Base-by-base conservation (phyloP, 1,284 basidiomycete species). In the Acaromyces ingoldii region DNA sequence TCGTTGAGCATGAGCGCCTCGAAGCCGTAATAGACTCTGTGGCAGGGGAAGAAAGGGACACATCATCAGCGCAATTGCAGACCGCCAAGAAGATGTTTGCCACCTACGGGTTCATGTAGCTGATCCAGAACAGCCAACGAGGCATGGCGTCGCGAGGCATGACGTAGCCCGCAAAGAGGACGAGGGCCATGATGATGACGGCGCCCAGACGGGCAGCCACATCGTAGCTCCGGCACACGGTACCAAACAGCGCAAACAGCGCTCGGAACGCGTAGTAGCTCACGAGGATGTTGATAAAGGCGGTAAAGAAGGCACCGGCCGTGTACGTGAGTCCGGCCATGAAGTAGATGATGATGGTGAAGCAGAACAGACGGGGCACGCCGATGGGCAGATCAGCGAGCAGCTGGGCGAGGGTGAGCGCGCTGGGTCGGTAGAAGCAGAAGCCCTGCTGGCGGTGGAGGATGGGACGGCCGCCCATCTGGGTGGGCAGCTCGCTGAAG, bases 11-110 rank as follows among this genome's bases (percentile, higher is more conserved):
- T 60, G 39, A 83, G 79, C 0, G 83, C 85, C 61, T 85, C 83
- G 81, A 88, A 91, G 1, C 85, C 86, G 77, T 89, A 92, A 10
- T 83, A 78, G 33, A 88, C 72, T 4, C n/a, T n/a, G n/a, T n/a
- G n/a, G 36, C n/a, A 38, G 36, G 6, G n/a, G n/a, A n/a, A n/a
- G n/a, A n/a, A n/a, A n/a, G n/a, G n/a, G n/a, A n/a, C n/a, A n/a
- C n/a, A n/a, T n/a, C n/a, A n/a, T n/a, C n/a, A n/a, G n/a, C n/a
- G n/a, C n/a, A n/a, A n/a, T n/a, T n/a, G n/a, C n/a, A n/a, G n/a
- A n/a, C n/a, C n/a, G n/a, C n/a, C n/a, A n/a, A n/a, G n/a, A n/a
- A n/a, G n/a, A n/a, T n/a, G n/a, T n/a, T n/a, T n/a, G n/a, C n/a
- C n/a, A n/a, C n/a, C n/a, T n/a, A n/a, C 4, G 73, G 72, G 43